Evolutionary conservation across 1,284 basidiomycete genomes (phyloP).

Genomic region (Chalciporus sp.): DNA sequence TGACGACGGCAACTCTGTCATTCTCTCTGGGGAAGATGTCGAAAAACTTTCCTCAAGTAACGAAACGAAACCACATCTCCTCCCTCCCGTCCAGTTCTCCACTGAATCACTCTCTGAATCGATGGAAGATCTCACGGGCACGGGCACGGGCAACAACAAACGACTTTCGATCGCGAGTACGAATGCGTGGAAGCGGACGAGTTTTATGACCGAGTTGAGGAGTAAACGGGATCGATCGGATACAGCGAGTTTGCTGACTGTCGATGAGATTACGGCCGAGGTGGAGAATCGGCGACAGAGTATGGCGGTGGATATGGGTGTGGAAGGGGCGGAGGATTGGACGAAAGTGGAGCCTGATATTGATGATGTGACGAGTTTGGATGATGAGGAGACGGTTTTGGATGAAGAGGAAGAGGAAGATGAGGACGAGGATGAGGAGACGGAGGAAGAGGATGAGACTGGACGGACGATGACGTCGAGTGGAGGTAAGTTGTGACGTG

Average conservation of each 20-base stretch:
- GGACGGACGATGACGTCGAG: conserved; percentile 63
- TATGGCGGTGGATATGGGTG: conserved; percentile 45
- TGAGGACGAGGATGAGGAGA: conserved; percentile 43
- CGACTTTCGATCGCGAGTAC: conserved; percentile 45
- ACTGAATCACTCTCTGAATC: conserved; percentile 80
- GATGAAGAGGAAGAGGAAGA: conserved; percentile 42
- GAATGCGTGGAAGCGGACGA: conserved; percentile 69
- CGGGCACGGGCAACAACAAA: conserved; percentile 19
- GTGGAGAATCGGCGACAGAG: conserved; percentile 83
- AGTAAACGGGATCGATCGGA: conserved; percentile 85
- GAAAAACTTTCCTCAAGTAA: conserved; percentile 35
- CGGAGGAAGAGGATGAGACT: conserved; percentile 55
- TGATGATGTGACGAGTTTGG: conserved; percentile 38
- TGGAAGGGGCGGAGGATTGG: conserved; percentile 66
- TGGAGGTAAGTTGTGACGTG: conserved; percentile 50
- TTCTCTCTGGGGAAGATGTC: conserved; percentile 53
- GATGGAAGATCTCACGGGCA: conserved; percentile 54
- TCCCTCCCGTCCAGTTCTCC: conserved; percentile 82
- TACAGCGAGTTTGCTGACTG: conserved; percentile 89
- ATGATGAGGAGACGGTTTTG: conserved; percentile 47
- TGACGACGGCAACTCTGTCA: conserved; percentile 62
- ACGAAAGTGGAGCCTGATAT: conserved; percentile 58
- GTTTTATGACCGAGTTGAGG: conserved; percentile 76
- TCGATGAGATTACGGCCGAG: conserved; percentile 97
- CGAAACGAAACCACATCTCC: conserved; percentile 53